Conservation (phyloP, 2,329 filamentous ascomycete genomes). For the Fusarium duplospermum region DNA sequence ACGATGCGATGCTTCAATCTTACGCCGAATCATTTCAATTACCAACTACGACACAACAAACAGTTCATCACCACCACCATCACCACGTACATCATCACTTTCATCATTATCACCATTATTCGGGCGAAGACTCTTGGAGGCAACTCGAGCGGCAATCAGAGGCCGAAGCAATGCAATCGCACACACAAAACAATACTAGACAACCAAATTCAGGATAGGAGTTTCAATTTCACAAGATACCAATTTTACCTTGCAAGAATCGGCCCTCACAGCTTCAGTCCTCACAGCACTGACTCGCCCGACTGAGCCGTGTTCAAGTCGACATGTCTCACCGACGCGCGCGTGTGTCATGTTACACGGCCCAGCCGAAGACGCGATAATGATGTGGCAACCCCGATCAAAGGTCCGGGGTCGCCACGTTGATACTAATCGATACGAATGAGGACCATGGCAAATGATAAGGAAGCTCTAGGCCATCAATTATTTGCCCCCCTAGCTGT, state of each 20-base stretch:
- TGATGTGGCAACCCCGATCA: neutral
- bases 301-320: neutral
- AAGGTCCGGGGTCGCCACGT: neutral
- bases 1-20: constrained; percentile 12
- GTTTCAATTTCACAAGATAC: neutral
- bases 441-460: neutral
- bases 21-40: constrained; percentile 30
- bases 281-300: neutral
- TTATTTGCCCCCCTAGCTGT: neutral
- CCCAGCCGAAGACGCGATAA: neutral
- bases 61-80: constrained; percentile 31
- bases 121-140: constrained; percentile 24
- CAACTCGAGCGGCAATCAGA: constrained; percentile 34
- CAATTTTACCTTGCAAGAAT: neutral
- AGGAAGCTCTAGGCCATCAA: neutral
- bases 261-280: neutral
- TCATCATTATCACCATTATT: constrained; percentile 37
- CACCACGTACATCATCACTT: constrained; percentile 39
- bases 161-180: constrained; percentile 32
- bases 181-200: constrained; percentile 13
- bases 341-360: neutral
- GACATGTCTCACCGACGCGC: neutral
- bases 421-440: neutral
- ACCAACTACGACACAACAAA: constrained; percentile 16
- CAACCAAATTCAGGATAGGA: constrained; percentile 25